These are phyloP conservation scores for Hypoxylon sp. DNA, from an alignment of 2,329 filamentous ascomycete species.

Conservation along the genomic window DNA sequence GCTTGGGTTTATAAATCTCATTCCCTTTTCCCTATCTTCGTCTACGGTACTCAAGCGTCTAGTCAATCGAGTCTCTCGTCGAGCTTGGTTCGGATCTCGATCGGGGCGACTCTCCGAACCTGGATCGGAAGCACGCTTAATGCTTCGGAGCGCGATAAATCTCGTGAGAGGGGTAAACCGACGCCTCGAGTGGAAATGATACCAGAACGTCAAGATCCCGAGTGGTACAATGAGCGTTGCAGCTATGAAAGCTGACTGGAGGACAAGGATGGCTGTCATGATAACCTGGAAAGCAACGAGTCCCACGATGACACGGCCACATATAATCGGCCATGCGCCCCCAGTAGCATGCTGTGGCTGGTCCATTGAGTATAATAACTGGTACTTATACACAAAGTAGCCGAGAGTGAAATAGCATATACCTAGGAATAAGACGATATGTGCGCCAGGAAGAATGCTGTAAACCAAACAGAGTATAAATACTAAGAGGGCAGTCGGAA, in stretches of 20 bases:
- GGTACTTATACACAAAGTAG: constrained; percentile 95
- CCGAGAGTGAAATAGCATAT: constrained; percentile 84
- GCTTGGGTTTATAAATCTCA: constrained; percentile 80
- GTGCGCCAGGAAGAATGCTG: constrained; percentile 82
- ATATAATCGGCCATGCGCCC: constrained; percentile 95
- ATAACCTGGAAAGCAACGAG: constrained; percentile 89
- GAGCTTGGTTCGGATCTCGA: constrained; percentile 47
- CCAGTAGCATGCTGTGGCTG: constrained; percentile 94
- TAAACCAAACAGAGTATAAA: constrained; percentile 97
- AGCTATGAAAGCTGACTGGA: constrained; percentile 75
- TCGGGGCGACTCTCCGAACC: constrained; percentile 56
- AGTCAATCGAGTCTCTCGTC: constrained; percentile 52
- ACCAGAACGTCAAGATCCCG: constrained; percentile 84
- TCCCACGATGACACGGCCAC: constrained; percentile 87
- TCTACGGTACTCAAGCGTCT: constrained; percentile 73
- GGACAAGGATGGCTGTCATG: constrained; percentile 85
- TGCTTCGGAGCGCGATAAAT: constrained; percentile 90
- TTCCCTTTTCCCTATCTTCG: constrained; percentile 73
- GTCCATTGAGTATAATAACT: constrained; percentile 97
- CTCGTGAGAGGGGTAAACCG: constrained; percentile 89
- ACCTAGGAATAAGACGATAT: constrained; percentile 82
- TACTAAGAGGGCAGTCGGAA: constrained; percentile 90
- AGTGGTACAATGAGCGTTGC: constrained; percentile 80
- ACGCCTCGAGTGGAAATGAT: constrained; percentile 79
- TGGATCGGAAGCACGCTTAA: constrained; percentile 70